phyloP scores from a whole-genome alignment of 2,329 filamentous ascomycete species.

The Pseudonectria buxi region DNA sequence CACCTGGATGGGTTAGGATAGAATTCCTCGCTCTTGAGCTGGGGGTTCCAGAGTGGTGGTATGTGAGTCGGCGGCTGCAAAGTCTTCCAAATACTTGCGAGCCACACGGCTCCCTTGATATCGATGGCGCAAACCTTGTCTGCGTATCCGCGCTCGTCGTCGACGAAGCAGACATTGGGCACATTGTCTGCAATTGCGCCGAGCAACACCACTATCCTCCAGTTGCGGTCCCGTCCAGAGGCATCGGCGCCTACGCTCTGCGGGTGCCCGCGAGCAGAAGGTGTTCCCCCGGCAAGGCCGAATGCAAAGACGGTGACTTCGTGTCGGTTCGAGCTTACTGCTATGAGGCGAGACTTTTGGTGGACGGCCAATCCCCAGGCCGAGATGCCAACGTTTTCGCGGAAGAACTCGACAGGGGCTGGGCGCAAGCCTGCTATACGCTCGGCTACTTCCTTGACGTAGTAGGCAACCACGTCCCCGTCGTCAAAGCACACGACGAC shows the following conservation, averaged over 20 bases:
- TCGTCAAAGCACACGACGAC: constrained; percentile 64
- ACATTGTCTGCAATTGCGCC: constrained; percentile 38
- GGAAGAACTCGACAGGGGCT: constrained; percentile 49
- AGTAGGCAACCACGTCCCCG: constrained; percentile 67
- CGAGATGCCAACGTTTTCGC: constrained; percentile 66
- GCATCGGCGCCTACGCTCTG: constrained; percentile 15
- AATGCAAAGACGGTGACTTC: constrained; percentile 49
- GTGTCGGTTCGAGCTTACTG: constrained; percentile 69
- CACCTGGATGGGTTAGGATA: constrained; percentile 22
- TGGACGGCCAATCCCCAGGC: constrained; percentile 91
- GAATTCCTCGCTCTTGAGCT: constrained; percentile 25
- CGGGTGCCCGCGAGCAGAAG: constrained; percentile 1
- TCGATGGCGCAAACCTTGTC: constrained; percentile 46
- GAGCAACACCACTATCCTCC: constrained; percentile 43
- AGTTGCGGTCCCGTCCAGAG: constrained; percentile 37
- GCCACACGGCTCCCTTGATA: constrained; percentile 41
- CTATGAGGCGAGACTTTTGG: constrained; percentile 72
- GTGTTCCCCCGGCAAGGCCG: constrained; percentile 24
- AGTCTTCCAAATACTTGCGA: constrained; percentile 46
- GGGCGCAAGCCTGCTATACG: constrained; percentile 26
- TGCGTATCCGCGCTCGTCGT: constrained; percentile 39
- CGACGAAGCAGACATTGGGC: constrained; percentile 46
- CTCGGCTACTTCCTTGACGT: constrained; percentile 47
- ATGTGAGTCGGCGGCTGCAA: constrained; percentile 22
- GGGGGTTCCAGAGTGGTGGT: constrained; percentile 11